These are phyloP conservation scores for Xylaria sp. DNA, from an alignment of 2,329 filamentous ascomycete species.

Conservation along the genomic window DNA sequence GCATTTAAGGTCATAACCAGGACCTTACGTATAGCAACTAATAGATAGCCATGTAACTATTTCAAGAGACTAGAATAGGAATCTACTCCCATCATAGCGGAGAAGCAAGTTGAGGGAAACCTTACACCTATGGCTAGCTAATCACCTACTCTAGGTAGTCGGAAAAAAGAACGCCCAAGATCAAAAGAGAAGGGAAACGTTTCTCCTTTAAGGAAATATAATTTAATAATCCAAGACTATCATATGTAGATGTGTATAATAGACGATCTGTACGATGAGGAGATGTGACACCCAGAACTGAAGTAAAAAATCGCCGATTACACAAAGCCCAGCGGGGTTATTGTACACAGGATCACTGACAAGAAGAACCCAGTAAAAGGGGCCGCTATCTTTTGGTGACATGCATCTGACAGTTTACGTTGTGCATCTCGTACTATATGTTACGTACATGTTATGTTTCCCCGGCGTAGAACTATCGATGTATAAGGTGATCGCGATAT, in stretches of 20 bases:
- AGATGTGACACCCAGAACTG: neutral
- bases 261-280: neutral
- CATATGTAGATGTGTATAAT: conserved; percentile 1
- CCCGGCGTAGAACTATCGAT: neutral
- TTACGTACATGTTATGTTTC: neutral
- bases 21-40: too few relatives aligned
- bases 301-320: conserved; percentile 25
- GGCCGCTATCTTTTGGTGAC: neutral
- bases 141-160: neutral
- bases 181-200: neutral
- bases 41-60: too few relatives aligned
- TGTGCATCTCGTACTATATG: neutral
- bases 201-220: neutral
- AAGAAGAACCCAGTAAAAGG: neutral
- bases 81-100: too few relatives aligned
- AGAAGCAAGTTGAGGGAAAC: neutral
- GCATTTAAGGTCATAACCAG: too few relatives aligned
- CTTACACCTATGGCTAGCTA: too few relatives aligned
- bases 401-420: conserved; percentile 1
- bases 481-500: neutral
- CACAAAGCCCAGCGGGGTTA: conserved; percentile 5
- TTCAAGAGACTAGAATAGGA: too few relatives aligned
- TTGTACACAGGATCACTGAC: neutral
- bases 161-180: too few relatives aligned
- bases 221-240: neutral